Evolutionary conservation across 2,329 filamentous ascomycete species (phyloP), one percentile per base, ranked within the genome.

Genomic region (Aspergillus tamarii): DNA sequence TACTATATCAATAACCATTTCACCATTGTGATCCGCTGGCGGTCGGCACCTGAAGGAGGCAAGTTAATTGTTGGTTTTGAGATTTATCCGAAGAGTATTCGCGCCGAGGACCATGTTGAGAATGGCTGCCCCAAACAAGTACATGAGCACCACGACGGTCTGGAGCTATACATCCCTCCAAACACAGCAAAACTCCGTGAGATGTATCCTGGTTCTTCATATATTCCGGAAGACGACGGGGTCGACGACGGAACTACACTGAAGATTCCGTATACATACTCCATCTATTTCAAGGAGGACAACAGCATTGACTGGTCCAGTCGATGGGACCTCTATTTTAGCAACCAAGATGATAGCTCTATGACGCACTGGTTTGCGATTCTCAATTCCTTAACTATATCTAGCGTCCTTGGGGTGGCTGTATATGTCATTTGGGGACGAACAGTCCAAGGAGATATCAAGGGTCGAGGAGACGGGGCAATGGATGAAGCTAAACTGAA

Each of bases 301-400:
- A 86, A 89, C 48, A 87, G 85, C 23, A 83, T 96, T 57, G 92
- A 95, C 67, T 97, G 93, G 93, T 83, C 84, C 62, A 92, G 89
- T 70, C 87, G 93, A 60, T 97, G 93, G 93, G 91, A 96, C 72
- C 81, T 94, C 60, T 96, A 96, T 77, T 96, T 96, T 79, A 91
- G 91, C 64, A 93, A 94, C 76, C 91, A 95, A 74, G 90, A 92
- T 63, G 91, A 94, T 69, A 91, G 91, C 53, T 89, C 87, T 30
- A 89, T 88, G 74, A 92, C 94, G 28, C 93, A 96, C 75, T 96
- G 92, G 91, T 84, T 96, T 61, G 92, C 93, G 41, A 94, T 96
- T 67, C 78, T 95, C 77, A 96, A 96, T 80, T 95, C 92, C 0
- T 78, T 96, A 67, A 89, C 93, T 68, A 95, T 96, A 68, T 92